Conservation (phyloP, 805 yeast species). For the Candida jianshihensis region DNA sequence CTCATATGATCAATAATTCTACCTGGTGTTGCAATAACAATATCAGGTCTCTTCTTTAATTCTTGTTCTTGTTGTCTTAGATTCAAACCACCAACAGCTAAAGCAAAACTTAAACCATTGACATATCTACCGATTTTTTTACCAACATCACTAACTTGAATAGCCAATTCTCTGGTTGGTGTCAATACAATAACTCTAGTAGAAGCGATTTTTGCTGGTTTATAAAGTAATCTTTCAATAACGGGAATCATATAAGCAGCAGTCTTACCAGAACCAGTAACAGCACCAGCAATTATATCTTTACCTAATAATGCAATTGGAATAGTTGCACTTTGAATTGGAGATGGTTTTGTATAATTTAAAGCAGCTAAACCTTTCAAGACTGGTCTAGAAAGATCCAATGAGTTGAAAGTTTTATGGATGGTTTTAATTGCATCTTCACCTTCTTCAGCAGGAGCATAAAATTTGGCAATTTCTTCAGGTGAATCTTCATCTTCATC, state of each 20-base stretch:
- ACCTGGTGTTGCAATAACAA: conserved; percentile 98
- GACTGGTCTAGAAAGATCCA: conserved; percentile 85
- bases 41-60: conserved; percentile 85
- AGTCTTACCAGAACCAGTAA: conserved; percentile 98
- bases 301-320: conserved; percentile 92
- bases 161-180: conserved; percentile 97
- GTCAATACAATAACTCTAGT: conserved; percentile 88
- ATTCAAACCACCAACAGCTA: conserved; percentile 97
- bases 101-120: conserved; percentile 72
- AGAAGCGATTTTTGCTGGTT: conserved; percentile 78
- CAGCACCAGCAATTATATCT: conserved; percentile 98
- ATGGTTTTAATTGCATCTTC: conserved; percentile 43
- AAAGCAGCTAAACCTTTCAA: conserved; percentile 73
- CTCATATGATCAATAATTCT: conserved; percentile 94
- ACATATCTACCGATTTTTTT: conserved; percentile 74
- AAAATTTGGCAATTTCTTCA: conserved; percentile 78
- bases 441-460: conserved; percentile 50
- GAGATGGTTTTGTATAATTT: conserved; percentile 85
- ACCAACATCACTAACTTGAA: conserved; percentile 94
- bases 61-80: conserved; percentile 94
- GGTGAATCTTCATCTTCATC: conserved; percentile 56
- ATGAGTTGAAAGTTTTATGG: conserved; percentile 63
- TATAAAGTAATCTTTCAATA: conserved; percentile 82
- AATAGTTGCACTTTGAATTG: conserved; percentile 88
- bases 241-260: conserved; percentile 98